These are phyloP conservation scores for Coniosporium tulheliwenetii DNA, from an alignment of 2,329 filamentous ascomycete species.

Conservation along the genomic window DNA sequence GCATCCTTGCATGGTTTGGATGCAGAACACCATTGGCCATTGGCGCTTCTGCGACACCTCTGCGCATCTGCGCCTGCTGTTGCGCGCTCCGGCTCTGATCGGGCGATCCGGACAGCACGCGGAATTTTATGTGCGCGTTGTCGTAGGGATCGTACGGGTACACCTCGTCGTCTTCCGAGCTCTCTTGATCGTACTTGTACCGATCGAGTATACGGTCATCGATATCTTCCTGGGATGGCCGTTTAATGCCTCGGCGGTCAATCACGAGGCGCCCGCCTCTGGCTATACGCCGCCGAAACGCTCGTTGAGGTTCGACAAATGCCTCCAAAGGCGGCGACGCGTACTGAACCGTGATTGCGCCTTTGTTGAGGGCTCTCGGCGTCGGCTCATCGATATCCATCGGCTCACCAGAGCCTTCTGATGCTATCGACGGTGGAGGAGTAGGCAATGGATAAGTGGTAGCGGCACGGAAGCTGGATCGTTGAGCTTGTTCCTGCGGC, in stretches of 20 bases:
- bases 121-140: conserved; percentile 40
- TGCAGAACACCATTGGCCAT: too few relatives aligned
- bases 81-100: too few relatives aligned
- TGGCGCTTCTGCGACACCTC: too few relatives aligned
- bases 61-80: too few relatives aligned
- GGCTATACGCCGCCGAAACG: conserved; percentile 71
- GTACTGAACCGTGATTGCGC: conserved; percentile 13
- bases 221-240: conserved; percentile 32
- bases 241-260: conserved; percentile 58
- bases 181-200: conserved; percentile 80
- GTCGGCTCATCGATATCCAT: conserved; percentile 20
- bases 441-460: conserved; percentile 24
- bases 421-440: conserved; percentile 29
- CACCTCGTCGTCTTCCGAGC: conserved; percentile 58
- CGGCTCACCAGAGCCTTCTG: conserved; percentile 21
- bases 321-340: conserved; percentile 21
- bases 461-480: conserved; percentile 22
- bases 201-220: conserved; percentile 41
- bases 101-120: conserved; percentile 15
- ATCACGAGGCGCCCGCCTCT: conserved; percentile 77
- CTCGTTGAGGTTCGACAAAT: conserved; percentile 27
- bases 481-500: conserved; percentile 32
- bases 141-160: conserved; percentile 61
- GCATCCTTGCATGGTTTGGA: too few relatives aligned
- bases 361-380: not conserved